Evolutionary conservation across 208 protist genomes (phyloP).

Genomic region (Vickermania spadyakhi): DNA sequence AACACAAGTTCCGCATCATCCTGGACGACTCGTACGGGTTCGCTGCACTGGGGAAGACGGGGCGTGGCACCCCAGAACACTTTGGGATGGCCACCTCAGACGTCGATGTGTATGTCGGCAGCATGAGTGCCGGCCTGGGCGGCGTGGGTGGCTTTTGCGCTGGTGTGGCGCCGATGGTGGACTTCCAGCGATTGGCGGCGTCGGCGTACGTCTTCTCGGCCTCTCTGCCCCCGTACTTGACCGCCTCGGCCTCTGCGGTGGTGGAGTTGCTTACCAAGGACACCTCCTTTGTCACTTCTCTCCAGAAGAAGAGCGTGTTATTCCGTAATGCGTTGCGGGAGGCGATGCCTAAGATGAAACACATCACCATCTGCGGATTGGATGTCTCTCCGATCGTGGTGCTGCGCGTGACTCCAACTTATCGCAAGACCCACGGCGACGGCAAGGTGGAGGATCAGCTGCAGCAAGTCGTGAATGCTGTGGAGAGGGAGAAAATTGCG

Average conservation of each 20-base stretch:
- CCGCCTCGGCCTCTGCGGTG: slow-evolving; percentile 57
- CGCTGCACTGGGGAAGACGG: slow-evolving; percentile 91
- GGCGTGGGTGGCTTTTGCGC: slow-evolving; percentile 94
- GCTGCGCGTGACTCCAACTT: slow-evolving; percentile 29
- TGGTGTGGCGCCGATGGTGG: slow-evolving; percentile 75
- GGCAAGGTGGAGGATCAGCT: slow-evolving; percentile 42
- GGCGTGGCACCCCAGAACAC: slow-evolving; percentile 92
- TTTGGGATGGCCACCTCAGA: slow-evolving; percentile 71
- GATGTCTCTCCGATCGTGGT: slow-evolving; percentile 67
- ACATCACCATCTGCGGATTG: slow-evolving; percentile 39
- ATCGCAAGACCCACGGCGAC: slow-evolving; percentile 13
- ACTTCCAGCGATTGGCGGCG: slow-evolving; percentile 91
- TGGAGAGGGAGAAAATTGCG: slow-evolving; percentile 42
- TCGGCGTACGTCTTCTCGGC: slow-evolving; percentile 97
- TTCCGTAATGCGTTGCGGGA: slow-evolving; percentile 37
- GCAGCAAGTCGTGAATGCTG: slow-evolving; percentile 37
- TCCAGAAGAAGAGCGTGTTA: slow-evolving; percentile 38
- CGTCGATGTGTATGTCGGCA: slow-evolving; percentile 86
- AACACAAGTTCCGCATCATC: slow-evolving; percentile 93
- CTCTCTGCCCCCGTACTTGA: slow-evolving; percentile 93
- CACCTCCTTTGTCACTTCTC: slow-evolving; percentile 14
- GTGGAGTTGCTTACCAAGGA: slow-evolving; percentile 73
- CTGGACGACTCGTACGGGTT: slow-evolving; percentile 96
- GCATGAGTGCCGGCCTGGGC: slow-evolving; percentile 82
- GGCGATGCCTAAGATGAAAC: slow-evolving; percentile 36